phyloP scores from a whole-genome alignment of 2,329 filamentous ascomycete species.

The Alternaria metachromatica region DNA sequence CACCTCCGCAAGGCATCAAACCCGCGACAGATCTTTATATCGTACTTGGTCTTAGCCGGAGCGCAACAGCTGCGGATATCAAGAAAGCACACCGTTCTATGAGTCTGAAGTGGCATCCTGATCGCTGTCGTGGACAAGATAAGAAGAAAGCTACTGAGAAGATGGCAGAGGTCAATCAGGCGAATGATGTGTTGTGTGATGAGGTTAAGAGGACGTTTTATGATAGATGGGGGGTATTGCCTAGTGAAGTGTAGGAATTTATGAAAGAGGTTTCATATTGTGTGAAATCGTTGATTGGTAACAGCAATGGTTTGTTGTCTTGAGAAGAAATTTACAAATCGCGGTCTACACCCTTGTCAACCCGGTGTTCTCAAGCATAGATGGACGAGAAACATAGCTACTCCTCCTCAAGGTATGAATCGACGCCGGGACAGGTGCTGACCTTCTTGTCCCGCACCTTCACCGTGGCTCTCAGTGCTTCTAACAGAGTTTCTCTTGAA shows the following conservation, averaged over 20 bases:
- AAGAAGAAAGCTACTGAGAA: conserved; percentile 23
- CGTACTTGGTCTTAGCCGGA: conserved; percentile 78
- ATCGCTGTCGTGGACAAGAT: conserved; percentile 50
- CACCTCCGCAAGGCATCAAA: neutral
- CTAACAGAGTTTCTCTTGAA: too few species aligned
- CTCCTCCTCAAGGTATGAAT: neutral
- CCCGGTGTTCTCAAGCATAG: too few species aligned
- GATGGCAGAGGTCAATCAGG: conserved; percentile 33
- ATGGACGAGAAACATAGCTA: neutral
- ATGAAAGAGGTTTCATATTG: too few species aligned
- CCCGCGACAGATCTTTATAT: conserved; percentile 72
- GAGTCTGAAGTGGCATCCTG: conserved; percentile 93
- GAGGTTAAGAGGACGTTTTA: conserved; percentile 17
- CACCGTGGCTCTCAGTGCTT: too few species aligned
- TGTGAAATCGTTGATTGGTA: too few species aligned
- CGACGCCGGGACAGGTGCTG: neutral
- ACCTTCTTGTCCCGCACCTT: too few species aligned
- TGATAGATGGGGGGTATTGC: conserved; percentile 20
- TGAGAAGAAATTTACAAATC: too few species aligned
- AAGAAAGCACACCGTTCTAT: conserved; percentile 96
- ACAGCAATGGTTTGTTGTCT: too few species aligned
- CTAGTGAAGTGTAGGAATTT: neutral
- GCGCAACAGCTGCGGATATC: conserved; percentile 78
- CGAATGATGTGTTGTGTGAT: conserved; percentile 26
- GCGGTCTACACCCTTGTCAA: too few species aligned